A percentile compares a stretch with the other conserved stretches of the same genome.
Conservation (phyloP, 345 rosid species). For the Linum usitatissimum region DNA sequence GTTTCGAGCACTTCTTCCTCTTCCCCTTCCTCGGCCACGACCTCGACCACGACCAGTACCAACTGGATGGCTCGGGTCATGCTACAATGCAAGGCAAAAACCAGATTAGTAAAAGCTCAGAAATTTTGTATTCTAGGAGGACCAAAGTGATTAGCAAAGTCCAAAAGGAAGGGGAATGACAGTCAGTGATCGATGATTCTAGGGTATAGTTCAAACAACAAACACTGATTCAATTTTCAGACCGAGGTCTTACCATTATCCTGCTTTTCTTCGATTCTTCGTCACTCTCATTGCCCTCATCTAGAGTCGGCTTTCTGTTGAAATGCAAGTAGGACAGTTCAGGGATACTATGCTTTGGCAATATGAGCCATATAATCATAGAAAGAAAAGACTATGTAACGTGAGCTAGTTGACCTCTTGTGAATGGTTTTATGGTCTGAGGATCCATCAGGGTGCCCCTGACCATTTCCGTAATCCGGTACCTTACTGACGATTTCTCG, state of each 20-base stretch:
- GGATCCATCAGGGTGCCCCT: slow-evolving; percentile 55
- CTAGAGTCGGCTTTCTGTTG: slow-evolving; percentile 60
- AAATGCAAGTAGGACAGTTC: slow-evolving; percentile 9
- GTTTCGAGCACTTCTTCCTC: slow-evolving; percentile 58
- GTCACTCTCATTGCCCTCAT: slow-evolving; percentile 77
- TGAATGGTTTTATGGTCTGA: slow-evolving; percentile 64
- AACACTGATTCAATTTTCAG: not conserved
- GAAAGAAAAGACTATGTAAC: not conserved
- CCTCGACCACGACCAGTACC: slow-evolving; percentile 87
- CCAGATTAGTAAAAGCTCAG: not conserved
- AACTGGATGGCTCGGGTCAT: slow-evolving; percentile 48
- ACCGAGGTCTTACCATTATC: slow-evolving; percentile 35
- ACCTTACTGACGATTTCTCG: slow-evolving; percentile 89
- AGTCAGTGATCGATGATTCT: too few relatives aligned
- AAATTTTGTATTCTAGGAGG: too few relatives aligned
- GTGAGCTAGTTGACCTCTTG: slow-evolving; percentile 50
- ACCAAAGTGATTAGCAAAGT: too few relatives aligned
- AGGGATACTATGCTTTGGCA: not conserved
- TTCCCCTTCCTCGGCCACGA: slow-evolving; percentile 94
- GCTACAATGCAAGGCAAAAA: slow-evolving; percentile 33
- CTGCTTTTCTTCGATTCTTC: slow-evolving; percentile 82
- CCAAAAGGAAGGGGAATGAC: too few relatives aligned
- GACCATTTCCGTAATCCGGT: slow-evolving; percentile 80
- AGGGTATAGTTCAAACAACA: too few relatives aligned
- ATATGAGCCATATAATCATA: not conserved